Evolutionary conservation across 73 alveolate genomes (phyloP).

Genomic region (Paramecium octaurelia): DNA sequence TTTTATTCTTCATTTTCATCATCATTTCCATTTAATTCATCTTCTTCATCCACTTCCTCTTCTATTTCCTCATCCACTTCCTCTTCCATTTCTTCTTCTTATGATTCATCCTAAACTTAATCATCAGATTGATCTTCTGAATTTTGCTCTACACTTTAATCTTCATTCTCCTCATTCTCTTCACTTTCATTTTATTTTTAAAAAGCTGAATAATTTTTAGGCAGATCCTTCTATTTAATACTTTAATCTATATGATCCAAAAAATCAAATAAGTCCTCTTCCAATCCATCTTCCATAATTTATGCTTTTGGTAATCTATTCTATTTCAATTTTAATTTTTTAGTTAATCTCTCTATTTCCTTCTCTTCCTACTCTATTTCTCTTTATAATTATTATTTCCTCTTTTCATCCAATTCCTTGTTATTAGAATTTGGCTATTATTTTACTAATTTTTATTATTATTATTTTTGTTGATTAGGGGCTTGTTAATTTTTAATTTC

Average conservation of each 20-base stretch:
- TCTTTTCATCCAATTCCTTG: background rate
- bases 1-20: background rate
- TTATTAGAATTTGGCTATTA: background rate
- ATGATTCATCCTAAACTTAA: background rate
- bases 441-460: background rate
- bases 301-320: background rate
- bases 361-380: slow-evolving; percentile 1
- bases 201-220: background rate
- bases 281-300: slow-evolving; percentile 12
- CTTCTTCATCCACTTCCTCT: background rate
- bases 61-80: background rate
- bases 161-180: background rate
- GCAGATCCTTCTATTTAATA: background rate
- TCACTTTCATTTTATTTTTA: background rate
- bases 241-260: slow-evolving; percentile 20
- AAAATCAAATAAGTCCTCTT: slow-evolving; percentile 24
- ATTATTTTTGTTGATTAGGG: background rate
- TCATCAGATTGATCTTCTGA: background rate
- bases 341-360: slow-evolving; percentile 15
- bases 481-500: background rate
- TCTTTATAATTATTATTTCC: background rate
- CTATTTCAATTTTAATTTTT: background rate
- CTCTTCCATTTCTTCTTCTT: background rate
- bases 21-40: background rate
- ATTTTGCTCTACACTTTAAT: background rate